A percentile compares a stretch with the other conserved stretches of the same genome.
phyloP scores from a whole-genome alignment of 179 eudicot species.

The Sideroxylon spinosum region DNA sequence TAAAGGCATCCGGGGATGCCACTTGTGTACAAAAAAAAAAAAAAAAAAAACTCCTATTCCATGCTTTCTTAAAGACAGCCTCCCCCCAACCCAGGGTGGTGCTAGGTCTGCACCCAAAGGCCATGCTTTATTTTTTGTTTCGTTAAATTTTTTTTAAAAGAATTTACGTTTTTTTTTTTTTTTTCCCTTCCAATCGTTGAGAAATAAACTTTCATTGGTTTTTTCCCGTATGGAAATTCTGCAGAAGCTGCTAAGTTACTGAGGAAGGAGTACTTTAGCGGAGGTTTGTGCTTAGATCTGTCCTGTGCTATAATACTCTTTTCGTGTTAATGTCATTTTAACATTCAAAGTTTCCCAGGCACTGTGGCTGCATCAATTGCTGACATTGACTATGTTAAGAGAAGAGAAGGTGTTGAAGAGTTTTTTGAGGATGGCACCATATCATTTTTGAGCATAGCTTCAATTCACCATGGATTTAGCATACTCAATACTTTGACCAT shows the following conservation, averaged over 20 bases:
- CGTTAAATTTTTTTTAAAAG: not conserved
- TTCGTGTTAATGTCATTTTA: not conserved
- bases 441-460: constrained; percentile 79
- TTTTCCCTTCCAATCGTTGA: not conserved
- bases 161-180: not conserved
- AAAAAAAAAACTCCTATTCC: no score
- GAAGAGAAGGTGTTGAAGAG: constrained; percentile 79
- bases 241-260: constrained; percentile 79
- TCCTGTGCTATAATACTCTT: not conserved
- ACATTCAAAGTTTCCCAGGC: constrained; percentile 40
- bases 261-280: constrained; percentile 86
- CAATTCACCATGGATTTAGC: constrained; percentile 77
- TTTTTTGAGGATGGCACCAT: constrained; percentile 83
- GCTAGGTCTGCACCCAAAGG: no score
- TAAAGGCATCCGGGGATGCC: no score
- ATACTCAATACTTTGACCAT: constrained; percentile 49
- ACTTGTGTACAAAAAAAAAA: no score
- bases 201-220: not conserved
- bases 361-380: constrained; percentile 96
- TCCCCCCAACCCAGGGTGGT: no score
- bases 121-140: no score
- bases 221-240: not conserved
- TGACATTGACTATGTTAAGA: constrained; percentile 77
- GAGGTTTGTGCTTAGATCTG: constrained; percentile 50
- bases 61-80: no score